Base-by-base conservation (phyloP, 768 basidiomycete genomes). In the Coprinellus micaceus region DNA sequence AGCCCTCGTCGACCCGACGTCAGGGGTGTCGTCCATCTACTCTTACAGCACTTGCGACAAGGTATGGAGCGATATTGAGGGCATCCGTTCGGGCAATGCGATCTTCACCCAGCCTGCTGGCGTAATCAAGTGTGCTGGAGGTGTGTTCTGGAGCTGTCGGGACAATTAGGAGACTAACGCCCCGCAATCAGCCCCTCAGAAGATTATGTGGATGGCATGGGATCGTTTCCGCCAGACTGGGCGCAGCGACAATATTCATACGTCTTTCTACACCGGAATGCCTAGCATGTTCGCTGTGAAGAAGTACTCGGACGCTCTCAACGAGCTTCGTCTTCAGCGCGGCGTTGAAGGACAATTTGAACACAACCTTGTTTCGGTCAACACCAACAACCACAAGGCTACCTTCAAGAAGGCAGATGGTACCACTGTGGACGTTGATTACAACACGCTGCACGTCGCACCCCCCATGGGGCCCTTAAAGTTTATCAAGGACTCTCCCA, bases 131-230 rank as follows among this genome's bases (percentile, higher is more conserved):
- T 98, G 95, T 68, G 89, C 94, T 63, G 88, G 92, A 75, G 90
- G 91, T 89, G 64, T n/a, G n/a, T n/a, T n/a, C n/a, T n/a, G n/a
- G n/a, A n/a, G n/a, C n/a, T n/a, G n/a, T n/a, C n/a, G n/a, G n/a
- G n/a, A n/a, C n/a, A n/a, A n/a, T n/a, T n/a, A n/a, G n/a, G n/a
- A n/a, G n/a, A n/a, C n/a, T n/a, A n/a, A n/a, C n/a, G n/a, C n/a
- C n/a, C n/a, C n/a, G n/a, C n/a, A n/a, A n/a, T 40, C 61, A 90
- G 89, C 87, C 15, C 89, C 90, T 19, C 90, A 93, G 67, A 94
- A 95, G 72, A 89, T 94, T 53, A 94, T 96, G 90, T 96, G 93
- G 92, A 92, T 94, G 89, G 89, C 91, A 45, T 93, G 91, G 90
- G 91, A 94, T 66, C 76, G 85, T 47, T 92, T 80, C 68, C 77